A percentile compares a stretch with the other conserved stretches of the same genome.
phyloP scores from a whole-genome alignment of 768 basidiomycete genomes.

The Brasilioporus rufonigricans region DNA sequence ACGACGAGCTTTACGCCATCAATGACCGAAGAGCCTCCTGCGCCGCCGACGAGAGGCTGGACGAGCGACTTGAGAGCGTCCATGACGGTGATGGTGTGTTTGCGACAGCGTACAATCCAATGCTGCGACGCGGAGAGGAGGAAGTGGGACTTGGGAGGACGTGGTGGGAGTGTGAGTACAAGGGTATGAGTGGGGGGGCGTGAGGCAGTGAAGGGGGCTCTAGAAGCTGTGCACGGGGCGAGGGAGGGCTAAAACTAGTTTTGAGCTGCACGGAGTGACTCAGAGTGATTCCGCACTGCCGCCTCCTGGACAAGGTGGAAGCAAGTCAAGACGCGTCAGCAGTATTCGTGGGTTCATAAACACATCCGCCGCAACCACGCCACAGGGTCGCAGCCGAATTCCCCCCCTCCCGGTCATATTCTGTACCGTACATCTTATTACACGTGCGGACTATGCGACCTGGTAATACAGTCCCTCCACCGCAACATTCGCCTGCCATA shows the following conservation, averaged over 20 bases:
- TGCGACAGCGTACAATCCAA: slow-evolving; percentile 37
- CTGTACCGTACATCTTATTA: background rate
- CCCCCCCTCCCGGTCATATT: too few species aligned
- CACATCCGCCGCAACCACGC: slow-evolving; percentile 23
- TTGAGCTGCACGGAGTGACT: slow-evolving; percentile 1
- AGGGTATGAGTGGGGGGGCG: too few species aligned
- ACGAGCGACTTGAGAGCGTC: slow-evolving; percentile 80
- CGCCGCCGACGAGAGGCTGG: slow-evolving; percentile 75
- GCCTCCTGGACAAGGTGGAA: slow-evolving; percentile 19
- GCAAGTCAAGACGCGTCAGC: slow-evolving; percentile 41
- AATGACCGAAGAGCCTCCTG: slow-evolving; percentile 73
- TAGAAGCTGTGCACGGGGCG: slow-evolving; percentile 32
- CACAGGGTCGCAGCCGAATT: slow-evolving; percentile 26
- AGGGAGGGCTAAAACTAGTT: background rate
- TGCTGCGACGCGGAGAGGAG: slow-evolving; percentile 29
- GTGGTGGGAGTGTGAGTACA: slow-evolving; percentile 25
- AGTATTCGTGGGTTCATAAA: slow-evolving; percentile 26
- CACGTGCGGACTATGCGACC: slow-evolving; percentile 21
- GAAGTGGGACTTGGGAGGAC: slow-evolving; percentile 15
- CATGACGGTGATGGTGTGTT: slow-evolving; percentile 42
- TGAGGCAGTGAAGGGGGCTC: background rate
- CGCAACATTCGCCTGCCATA: slow-evolving; percentile 83
- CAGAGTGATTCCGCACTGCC: slow-evolving; percentile 7
- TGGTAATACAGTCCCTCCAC: slow-evolving; percentile 62
- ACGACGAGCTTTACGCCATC: slow-evolving; percentile 91